Evolutionary conservation across 257 asterid species (phyloP), one percentile per base, ranked within the genome.

Genomic region (Nicotiana knightiana): DNA sequence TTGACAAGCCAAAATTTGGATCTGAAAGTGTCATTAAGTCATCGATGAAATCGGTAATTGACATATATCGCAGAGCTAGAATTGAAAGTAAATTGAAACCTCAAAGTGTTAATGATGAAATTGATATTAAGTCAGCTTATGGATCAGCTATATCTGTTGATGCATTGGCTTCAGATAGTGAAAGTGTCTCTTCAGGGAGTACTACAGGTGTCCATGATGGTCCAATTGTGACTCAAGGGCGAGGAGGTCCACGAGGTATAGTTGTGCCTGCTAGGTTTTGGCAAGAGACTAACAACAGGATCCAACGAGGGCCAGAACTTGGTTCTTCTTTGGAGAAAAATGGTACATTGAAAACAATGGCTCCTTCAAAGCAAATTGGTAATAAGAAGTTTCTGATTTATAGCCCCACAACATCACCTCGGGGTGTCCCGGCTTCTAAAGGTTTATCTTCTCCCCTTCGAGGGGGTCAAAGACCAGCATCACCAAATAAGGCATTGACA

Each of bases 371-470:
- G 85, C 58, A 80, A 82, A 82, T 61, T 30, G 83, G 81, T 59
- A 84, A 88, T 3, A 92, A 89, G 83, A 92, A 86, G 66, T 55
- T 79, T 86, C 84, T 77, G 77, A 85, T 64, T 81, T 92, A 88
- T 35, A 84, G 87, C 85, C 90, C 89, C 35, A 82, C 63, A 33
- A 87, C 96, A 66, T 90, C 94, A 17, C 92, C 93, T 55, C 87
- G 90, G 65, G 88, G 81, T 61, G 76, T 82, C 67, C 82, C 67
- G 12, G 30, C 84, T 33, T 83, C 81, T 71, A 86, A 90, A 86
- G 94, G 97, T 82, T 75, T 85, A 43, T 64, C 80, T 26, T 95
- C 99, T 80, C 97, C 99, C n/a, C 84, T 89, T 81, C 93, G 93
- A 76, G 93, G 90, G 51, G 88, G 87, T 61, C 65, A 80, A 61